Evolutionary conservation across 108 stramenopile genomes (phyloP).

Genomic region (Cyclotella distinguenda): DNA sequence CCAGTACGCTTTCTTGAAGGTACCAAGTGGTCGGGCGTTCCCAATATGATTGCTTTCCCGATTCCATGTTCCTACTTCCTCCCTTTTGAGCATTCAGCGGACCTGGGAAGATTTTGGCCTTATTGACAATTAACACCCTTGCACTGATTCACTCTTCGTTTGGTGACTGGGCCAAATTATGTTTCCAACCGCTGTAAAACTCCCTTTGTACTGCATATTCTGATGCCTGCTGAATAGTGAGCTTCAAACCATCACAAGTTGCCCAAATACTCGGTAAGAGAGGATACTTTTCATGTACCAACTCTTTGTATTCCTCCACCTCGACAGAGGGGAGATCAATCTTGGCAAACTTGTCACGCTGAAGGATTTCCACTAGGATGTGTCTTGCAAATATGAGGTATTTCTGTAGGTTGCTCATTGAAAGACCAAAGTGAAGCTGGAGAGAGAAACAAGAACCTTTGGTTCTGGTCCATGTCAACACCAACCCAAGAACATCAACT

Average conservation of each 20-base stretch:
- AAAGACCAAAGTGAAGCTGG: conserved; percentile 4
- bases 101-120: too few species aligned
- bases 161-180: too few species aligned
- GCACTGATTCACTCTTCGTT: too few species aligned
- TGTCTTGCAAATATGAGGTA: neutral
- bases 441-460: neutral
- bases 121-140: too few species aligned
- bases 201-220: neutral
- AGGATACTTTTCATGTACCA: too few species aligned
- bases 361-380: neutral
- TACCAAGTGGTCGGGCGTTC: too few species aligned
- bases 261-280: neutral
- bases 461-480: neutral
- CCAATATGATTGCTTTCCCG: too few species aligned
- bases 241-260: conserved; percentile 7
- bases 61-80: too few species aligned
- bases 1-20: too few species aligned
- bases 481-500: conserved; percentile 1
- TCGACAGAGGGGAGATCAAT: conserved; percentile 2
- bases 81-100: too few species aligned
- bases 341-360: neutral
- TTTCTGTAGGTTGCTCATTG: neutral
- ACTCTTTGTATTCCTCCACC: neutral
- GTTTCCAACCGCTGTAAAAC: conserved; percentile 7
- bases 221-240: neutral